Conservation (phyloP, 768 basidiomycete species). For the Amanita rubescens region DNA sequence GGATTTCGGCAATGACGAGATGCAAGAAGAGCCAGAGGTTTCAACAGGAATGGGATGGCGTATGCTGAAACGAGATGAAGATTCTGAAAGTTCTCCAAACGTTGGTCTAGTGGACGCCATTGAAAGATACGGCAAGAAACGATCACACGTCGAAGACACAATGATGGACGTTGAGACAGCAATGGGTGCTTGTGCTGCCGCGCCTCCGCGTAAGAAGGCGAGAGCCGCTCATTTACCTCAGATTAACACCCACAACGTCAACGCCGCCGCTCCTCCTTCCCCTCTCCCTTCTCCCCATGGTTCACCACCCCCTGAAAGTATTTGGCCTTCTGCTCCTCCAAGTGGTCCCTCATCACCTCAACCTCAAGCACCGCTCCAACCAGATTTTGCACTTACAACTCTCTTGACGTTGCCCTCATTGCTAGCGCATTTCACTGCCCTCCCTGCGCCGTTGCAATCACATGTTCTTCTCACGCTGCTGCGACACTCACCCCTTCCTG, state of each 20-base stretch:
- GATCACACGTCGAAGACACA: conserved; percentile 54
- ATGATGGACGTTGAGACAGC: conserved; percentile 44
- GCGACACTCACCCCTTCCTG: conserved; percentile 85
- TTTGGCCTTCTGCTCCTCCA: conserved; percentile 80
- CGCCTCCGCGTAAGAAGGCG: conserved; percentile 72
- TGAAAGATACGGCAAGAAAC: conserved; percentile 83
- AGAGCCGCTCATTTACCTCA: conserved; percentile 52
- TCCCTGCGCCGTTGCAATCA: conserved; percentile 82
- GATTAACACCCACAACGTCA: conserved; percentile 59
- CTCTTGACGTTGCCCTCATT: conserved; percentile 82
- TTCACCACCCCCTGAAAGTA: conserved; percentile 66
- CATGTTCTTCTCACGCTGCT: conserved; percentile 90
- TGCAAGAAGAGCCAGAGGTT: conserved; percentile 65
- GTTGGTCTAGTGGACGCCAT: conserved; percentile 74
- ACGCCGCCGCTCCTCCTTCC: conserved; percentile 73
- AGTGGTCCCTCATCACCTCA: conserved; percentile 68
- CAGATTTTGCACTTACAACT: conserved; percentile 75
- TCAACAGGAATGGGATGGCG: conserved; percentile 66
- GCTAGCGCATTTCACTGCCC: conserved; percentile 68
- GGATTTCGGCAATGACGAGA: conserved; percentile 52
- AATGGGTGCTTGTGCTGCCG: conserved; percentile 36
- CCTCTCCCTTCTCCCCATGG: conserved; percentile 83
- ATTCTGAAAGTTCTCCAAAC: conserved; percentile 36
- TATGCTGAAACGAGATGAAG: conserved; percentile 64
- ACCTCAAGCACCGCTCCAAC: conserved; percentile 67